Base-by-base conservation (phyloP, 163 green algal species). In the Prototheca wickerhamii region DNA sequence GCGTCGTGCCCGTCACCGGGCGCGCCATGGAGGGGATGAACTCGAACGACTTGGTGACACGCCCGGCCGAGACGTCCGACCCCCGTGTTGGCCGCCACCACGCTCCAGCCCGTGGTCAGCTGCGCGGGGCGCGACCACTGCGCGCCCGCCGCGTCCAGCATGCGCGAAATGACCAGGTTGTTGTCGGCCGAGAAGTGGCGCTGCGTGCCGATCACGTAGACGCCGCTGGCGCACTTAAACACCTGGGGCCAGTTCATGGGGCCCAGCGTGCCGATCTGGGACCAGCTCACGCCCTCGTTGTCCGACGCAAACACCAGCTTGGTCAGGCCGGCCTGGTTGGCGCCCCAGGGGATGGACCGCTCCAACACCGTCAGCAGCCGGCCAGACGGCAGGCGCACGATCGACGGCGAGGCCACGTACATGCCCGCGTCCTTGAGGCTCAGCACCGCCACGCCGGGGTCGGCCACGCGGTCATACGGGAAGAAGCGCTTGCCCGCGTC, bases 211-310 rank as follows among this genome's bases (percentile, higher is more conserved):
- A 76, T 68, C 21, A 76, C 32, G 64, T 76, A 76, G 12, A 69
- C 49, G 17, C 69, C 69, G 42, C 59, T 68, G 26, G 35, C 37
- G 51, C 64, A 68, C 20, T 30, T 25, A 29, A 73, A 69, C 17
- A 73, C 53, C 64, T 72, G 69, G 25, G 69, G 69, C 69, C 69
- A 76, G 42, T 72, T 70, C 69, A 76, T 72, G 58, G 58, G 58
- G 2, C 58, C 52, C 7, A 71, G 33, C 28, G 57, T 28, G 3
- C 55, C 69, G 20, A 59, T 35, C 10, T 62, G 43, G 58, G 58
- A 28, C 69, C 69, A 76, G 29, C 58, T 66, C 20, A 4, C 23
- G 51, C 69, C 69, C 26, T 58, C 58, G 25, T 70, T 66, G 34
- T 71, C 60, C 1, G 59, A 69, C 4, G 54, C 58, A 26, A 61